These are phyloP conservation scores for Paraphoma chrysanthemicola DNA, from an alignment of 2,329 filamentous ascomycete species.

Conservation along the genomic window DNA sequence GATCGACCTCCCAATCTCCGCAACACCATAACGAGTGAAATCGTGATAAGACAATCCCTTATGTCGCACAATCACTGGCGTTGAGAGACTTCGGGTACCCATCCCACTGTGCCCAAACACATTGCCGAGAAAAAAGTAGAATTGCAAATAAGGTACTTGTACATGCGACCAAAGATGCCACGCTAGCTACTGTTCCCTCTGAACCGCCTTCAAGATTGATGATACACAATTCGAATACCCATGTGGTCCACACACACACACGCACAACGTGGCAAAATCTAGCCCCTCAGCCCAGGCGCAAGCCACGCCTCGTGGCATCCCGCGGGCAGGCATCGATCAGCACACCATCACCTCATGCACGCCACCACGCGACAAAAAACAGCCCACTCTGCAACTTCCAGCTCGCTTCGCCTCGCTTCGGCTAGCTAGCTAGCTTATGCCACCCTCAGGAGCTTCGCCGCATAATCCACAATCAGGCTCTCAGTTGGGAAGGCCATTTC, in stretches of 20 bases:
- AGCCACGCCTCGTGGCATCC: not conserved
- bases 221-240: slow-evolving; percentile 22
- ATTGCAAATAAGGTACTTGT: slow-evolving; percentile 21
- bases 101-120: too few species aligned
- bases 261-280: not conserved
- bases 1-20: too few species aligned
- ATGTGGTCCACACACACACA: not conserved
- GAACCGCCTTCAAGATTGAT: slow-evolving; percentile 10
- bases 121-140: too few species aligned
- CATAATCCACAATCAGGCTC: slow-evolving; percentile 83
- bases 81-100: too few species aligned
- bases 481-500: slow-evolving; percentile 95
- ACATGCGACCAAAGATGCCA: slow-evolving; percentile 26
- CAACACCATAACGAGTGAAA: too few species aligned
- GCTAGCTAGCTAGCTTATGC: slow-evolving; percentile 50
- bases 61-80: too few species aligned
- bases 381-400: not conserved
- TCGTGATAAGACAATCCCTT: too few species aligned
- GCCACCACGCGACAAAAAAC: not conserved
- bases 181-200: too few species aligned
- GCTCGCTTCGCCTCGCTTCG: not conserved
- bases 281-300: not conserved
- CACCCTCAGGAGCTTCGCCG: slow-evolving; percentile 84
- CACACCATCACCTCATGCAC: not conserved
- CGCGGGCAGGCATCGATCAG: not conserved